Base-by-base conservation (phyloP, 257 asterid species). In the Pogostemon cablin region DNA sequence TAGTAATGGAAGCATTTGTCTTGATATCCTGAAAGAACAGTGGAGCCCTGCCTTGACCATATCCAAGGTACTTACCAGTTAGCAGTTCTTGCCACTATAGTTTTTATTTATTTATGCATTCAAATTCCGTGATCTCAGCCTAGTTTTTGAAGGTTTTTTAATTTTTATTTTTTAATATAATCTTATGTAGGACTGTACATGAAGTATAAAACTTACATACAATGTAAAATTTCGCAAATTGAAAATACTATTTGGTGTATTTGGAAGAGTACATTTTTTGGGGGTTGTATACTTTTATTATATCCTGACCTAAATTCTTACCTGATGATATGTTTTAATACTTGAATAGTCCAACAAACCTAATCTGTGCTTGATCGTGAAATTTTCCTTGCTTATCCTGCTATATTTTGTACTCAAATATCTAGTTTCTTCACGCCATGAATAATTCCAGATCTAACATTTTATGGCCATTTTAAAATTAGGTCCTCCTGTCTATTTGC, bases 41-140 rank as follows among this genome's bases (percentile, higher is more conserved):
- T 88, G 95, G 95, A 88, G 95, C 54, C 95, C 92, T 1, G 95
- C 95, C 43, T 73, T 88, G 71, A 88, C 95, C 69, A 85, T 88
- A 57, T 86, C 95, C 12, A 88, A 88, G 92, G 95, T 88, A 75
- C 11, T 59, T 5, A 39, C 7, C 61, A 61, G 6, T 71, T 37
- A 32, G 12, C 61, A 61, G 6, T 71, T 37, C 47, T 62, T 37
- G 9, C 42, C 8, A 3, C 15, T 57, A n/a, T 41, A 61, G 43
- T 5, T 4, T 62, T 25, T 6, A 9, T 1, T 11, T 7, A 15
- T 17, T 54, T 52, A 12, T 52, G 12, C 17, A 52, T 17, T 17
- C 17, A 12, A 12, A 12, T 37, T 15, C 10, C 48, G 39, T 39
- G 3, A 25, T 25, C 32, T 25, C 32, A 25, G 32, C 32, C 32